These are phyloP conservation scores for Castanea crenata DNA, from an alignment of 306 rosid species.

Conservation along the genomic window DNA sequence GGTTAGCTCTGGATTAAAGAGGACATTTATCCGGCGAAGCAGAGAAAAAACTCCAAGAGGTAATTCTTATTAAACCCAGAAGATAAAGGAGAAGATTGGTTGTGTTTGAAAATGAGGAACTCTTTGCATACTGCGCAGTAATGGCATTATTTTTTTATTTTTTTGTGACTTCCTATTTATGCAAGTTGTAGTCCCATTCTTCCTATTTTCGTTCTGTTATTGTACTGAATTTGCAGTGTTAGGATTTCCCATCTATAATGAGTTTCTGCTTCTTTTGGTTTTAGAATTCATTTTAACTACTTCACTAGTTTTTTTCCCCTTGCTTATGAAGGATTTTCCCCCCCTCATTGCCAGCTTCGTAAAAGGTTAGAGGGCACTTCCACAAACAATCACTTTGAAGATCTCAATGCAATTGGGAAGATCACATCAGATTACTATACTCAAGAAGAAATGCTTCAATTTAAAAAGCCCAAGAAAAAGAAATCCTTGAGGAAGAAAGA, in stretches of 20 bases:
- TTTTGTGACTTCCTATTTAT: neutral
- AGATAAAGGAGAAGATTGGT: constrained; percentile 6
- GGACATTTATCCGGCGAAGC: constrained; percentile 77
- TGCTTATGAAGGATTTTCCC: neutral
- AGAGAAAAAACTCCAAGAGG: constrained; percentile 90
- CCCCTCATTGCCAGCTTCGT: constrained; percentile 53
- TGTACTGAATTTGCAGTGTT: neutral
- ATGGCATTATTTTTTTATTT: neutral
- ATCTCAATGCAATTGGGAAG: constrained; percentile 65
- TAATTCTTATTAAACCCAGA: constrained; percentile 18
- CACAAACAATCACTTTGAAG: constrained; percentile 47
- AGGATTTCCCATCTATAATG: neutral
- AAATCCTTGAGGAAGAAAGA: constrained; percentile 87
- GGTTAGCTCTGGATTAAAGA: constrained; percentile 72
- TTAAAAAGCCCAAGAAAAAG: constrained; percentile 90
- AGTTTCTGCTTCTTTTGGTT: neutral
- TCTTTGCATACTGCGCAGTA: neutral
- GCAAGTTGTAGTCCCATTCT: neutral
- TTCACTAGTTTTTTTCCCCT: neutral
- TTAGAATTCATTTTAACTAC: neutral
- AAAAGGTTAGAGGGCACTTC: constrained; percentile 66
- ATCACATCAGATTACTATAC: constrained; percentile 74
- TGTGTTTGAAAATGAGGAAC: constrained; percentile 5
- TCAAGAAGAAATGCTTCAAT: constrained; percentile 80
- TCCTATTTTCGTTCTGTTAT: neutral